These are phyloP conservation scores for Paxillus involutus DNA, from an alignment of 768 basidiomycete genomes.

Conservation along the genomic window DNA sequence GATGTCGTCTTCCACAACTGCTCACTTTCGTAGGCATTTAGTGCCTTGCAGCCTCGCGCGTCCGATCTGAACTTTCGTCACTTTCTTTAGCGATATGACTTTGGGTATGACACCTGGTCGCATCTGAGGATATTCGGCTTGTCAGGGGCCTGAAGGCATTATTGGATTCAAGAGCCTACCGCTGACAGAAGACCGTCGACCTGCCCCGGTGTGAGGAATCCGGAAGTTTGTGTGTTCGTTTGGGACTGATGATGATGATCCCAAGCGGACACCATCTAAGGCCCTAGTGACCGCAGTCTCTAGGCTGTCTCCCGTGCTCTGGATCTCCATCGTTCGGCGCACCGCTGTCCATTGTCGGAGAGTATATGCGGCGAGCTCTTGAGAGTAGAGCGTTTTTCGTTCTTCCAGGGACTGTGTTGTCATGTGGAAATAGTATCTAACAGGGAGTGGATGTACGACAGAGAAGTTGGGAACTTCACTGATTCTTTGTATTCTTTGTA, in stretches of 20 bases:
- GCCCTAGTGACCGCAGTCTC: not conserved
- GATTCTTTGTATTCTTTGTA: too few relatives aligned
- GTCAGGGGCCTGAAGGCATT: not conserved
- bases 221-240: not conserved
- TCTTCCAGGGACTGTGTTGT: slow-evolving; percentile 3
- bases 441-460: not conserved
- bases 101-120: not conserved
- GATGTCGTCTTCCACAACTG: not conserved
- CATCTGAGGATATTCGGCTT: not conserved
- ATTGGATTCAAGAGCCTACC: not conserved
- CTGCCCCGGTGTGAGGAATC: not conserved
- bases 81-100: not conserved
- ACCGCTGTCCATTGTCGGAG: slow-evolving; percentile 18
- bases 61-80: not conserved
- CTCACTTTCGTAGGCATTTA: not conserved
- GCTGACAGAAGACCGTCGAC: not conserved
- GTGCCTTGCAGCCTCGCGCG: not conserved
- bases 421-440: not conserved
- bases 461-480: too few relatives aligned
- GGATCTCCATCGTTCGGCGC: slow-evolving; percentile 9
- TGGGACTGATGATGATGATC: not conserved
- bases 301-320: not conserved
- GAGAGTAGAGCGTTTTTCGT: slow-evolving; percentile 13
- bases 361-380: slow-evolving; percentile 20
- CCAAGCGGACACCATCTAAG: not conserved